These are phyloP conservation scores for Zygosaccharomyces pseudobailii DNA, from an alignment of 1,139 yeast genomes.

Conservation along the genomic window DNA sequence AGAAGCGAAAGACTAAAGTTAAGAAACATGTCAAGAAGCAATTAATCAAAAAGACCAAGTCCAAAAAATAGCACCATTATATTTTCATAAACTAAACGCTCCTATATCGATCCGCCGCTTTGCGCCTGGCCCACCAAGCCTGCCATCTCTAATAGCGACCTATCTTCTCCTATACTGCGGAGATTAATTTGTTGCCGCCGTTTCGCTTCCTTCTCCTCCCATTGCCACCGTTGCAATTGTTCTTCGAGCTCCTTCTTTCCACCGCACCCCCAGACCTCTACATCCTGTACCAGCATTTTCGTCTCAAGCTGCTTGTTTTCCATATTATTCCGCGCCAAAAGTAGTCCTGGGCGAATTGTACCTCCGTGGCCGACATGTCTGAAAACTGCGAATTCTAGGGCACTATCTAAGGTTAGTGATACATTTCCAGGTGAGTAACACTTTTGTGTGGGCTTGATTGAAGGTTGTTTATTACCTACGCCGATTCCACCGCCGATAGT, in stretches of 20 bases:
- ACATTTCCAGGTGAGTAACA: slow-evolving; percentile 59
- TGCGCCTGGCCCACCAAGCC: slow-evolving; percentile 74
- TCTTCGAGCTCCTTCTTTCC: slow-evolving; percentile 68
- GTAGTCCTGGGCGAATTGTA: slow-evolving; percentile 37
- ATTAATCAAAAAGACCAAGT: slow-evolving; percentile 50
- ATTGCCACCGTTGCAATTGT: slow-evolving; percentile 76
- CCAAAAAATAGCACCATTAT: slow-evolving; percentile 26
- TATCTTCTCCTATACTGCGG: slow-evolving; percentile 66
- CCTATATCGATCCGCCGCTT: slow-evolving; percentile 56
- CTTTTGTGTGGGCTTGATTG: slow-evolving; percentile 42
- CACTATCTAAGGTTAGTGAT: slow-evolving; percentile 70
- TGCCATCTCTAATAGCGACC: slow-evolving; percentile 86
- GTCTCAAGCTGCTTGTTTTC: slow-evolving; percentile 49
- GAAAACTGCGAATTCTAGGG: slow-evolving; percentile 76
- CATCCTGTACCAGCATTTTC: slow-evolving; percentile 62
- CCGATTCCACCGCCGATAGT: slow-evolving; percentile 76
- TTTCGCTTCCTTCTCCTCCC: slow-evolving; percentile 86
- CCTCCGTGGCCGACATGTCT: slow-evolving; percentile 61
- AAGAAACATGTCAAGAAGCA: slow-evolving; percentile 89
- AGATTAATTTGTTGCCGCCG: slow-evolving; percentile 69
- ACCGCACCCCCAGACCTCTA: slow-evolving; percentile 93
- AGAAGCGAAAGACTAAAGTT: slow-evolving; percentile 84
- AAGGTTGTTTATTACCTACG: slow-evolving; percentile 65
- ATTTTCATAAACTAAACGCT: neutral
- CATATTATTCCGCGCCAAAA: slow-evolving; percentile 18